Conservation (phyloP, 129 eudicot species). For the Flaveria sonorensis region DNA sequence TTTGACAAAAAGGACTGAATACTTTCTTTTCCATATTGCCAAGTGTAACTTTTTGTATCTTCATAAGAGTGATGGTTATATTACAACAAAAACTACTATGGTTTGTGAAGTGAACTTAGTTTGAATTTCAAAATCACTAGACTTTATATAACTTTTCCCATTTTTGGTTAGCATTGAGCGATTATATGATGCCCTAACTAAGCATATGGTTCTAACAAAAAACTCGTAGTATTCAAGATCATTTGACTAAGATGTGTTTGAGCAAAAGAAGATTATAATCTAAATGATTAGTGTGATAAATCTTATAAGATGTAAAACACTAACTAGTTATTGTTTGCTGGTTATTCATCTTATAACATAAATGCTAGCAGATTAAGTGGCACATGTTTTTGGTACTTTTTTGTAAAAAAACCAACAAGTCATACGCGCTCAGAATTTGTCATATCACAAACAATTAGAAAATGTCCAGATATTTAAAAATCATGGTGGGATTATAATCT, state of each 20-base stretch:
- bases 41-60: background rate
- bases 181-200: background rate
- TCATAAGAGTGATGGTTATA: background rate
- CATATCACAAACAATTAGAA: conserved; percentile 15
- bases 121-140: conserved; percentile 14
- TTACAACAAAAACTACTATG: background rate
- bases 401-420: background rate
- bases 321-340: background rate
- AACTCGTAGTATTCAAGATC: conserved; percentile 5
- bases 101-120: conserved; percentile 6
- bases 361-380: conserved; percentile 2
- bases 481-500: conserved; percentile 10
- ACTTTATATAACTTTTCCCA: background rate
- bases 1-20: background rate
- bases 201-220: conserved; percentile 8
- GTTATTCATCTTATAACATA: conserved; percentile 5
- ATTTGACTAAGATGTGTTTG: background rate
- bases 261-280: conserved; percentile 12
- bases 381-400: background rate
- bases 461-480: conserved; percentile 2
- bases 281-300: conserved; percentile 4
- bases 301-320: conserved; percentile 9
- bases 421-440: conserved; percentile 10
- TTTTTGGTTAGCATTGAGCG: background rate
- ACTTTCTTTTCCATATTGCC: background rate